phyloP scores from a whole-genome alignment of 2,329 filamentous ascomycete genomes.

The Penicillium sp. region DNA sequence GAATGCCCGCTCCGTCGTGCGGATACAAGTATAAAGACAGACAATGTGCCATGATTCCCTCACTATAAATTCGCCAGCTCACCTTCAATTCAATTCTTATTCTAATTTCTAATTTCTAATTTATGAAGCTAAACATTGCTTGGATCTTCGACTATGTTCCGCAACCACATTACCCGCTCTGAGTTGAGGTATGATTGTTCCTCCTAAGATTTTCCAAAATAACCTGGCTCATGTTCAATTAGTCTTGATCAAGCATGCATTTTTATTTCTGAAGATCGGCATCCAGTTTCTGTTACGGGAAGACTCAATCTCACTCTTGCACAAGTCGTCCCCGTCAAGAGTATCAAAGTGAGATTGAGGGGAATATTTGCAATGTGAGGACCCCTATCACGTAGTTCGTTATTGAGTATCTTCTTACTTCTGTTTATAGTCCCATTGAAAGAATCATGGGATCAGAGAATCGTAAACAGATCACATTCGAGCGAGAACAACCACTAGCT shows the following conservation, averaged over 20 bases:
- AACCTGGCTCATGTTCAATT: neutral
- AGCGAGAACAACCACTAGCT: constrained; percentile 14
- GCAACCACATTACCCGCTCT: neutral
- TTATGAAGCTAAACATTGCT: neutral
- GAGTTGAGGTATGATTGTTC: constrained; percentile 1
- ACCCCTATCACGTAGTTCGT: too few species aligned
- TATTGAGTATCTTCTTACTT: neutral
- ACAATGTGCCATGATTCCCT: constrained; percentile 1
- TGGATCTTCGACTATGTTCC: constrained; percentile 1
- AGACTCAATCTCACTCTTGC: constrained; percentile 12
- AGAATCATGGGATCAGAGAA: neutral
- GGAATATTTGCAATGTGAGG: constrained; percentile 20
- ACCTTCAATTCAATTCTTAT: neutral
- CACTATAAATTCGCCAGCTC: neutral
- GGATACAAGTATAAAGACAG: neutral
- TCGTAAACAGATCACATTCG: constrained; percentile 17
- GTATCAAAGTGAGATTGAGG: constrained; percentile 17
- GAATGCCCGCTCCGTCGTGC: constrained; percentile 8
- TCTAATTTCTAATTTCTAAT: too few species aligned
- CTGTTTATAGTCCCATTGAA: neutral
- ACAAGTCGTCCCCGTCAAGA: constrained; percentile 9
- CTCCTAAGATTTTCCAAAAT: neutral
- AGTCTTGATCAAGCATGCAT: constrained; percentile 22
- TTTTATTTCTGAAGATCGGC: constrained; percentile 10
- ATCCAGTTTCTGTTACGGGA: constrained; percentile 12